phyloP scores from a whole-genome alignment of 2,329 filamentous ascomycete species.

The Botrytis galanthina region DNA sequence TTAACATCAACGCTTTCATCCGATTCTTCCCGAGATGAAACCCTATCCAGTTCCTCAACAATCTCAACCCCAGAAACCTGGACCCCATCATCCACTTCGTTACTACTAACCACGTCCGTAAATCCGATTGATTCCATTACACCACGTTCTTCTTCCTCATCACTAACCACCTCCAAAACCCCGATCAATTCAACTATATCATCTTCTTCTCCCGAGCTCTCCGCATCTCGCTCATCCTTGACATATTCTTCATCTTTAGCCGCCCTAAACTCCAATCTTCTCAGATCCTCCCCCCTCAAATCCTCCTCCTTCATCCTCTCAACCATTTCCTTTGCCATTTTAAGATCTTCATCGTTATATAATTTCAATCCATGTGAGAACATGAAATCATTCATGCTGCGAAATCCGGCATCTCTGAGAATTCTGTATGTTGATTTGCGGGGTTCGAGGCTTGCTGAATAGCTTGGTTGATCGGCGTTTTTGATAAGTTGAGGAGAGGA shows the following conservation, averaged over 20 bases:
- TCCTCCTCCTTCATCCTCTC: background rate
- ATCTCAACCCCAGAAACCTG: background rate
- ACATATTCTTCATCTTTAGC: background rate
- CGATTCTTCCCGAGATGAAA: background rate
- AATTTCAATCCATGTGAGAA: background rate
- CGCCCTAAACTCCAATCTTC: background rate
- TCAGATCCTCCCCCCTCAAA: background rate
- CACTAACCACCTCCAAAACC: background rate
- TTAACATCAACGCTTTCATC: background rate
- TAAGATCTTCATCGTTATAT: background rate
- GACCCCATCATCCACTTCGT: background rate
- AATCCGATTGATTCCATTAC: too few relatives aligned
- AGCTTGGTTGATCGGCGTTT: fast-evolving
- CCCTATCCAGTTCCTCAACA: background rate
- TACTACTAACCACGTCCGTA: background rate
- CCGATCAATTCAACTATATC: background rate
- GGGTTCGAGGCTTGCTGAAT: background rate
- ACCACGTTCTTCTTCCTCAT: too few relatives aligned
- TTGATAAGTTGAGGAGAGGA: background rate
- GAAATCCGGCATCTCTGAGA: background rate
- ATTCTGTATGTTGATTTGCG: background rate
- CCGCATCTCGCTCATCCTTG: background rate
- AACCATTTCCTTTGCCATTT: background rate
- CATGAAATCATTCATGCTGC: background rate
- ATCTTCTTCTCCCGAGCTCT: background rate